phyloP scores from a whole-genome alignment of 176 grass and related monocot species.

The Oryza brachyantha region DNA sequence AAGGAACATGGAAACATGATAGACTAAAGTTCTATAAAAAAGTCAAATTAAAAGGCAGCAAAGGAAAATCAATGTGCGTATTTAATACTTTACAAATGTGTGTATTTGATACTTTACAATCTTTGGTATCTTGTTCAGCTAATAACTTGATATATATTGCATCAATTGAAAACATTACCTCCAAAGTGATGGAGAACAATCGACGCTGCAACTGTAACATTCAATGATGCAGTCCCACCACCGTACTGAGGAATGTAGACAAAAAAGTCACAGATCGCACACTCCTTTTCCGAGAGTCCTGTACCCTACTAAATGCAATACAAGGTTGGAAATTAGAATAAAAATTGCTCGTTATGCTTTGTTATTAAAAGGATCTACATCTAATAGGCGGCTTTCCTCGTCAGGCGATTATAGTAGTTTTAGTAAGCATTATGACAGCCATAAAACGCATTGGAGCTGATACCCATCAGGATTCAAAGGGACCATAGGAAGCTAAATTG shows the following conservation, averaged over 20 bases:
- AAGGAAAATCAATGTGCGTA: not conserved
- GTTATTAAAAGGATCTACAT: not conserved
- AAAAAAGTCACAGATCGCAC: slow-evolving; percentile 84
- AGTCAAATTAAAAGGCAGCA: not conserved
- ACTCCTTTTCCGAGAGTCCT: slow-evolving; percentile 76
- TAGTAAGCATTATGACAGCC: not conserved
- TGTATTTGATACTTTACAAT: not conserved
- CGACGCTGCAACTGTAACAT: slow-evolving; percentile 89
- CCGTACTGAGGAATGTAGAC: slow-evolving; percentile 94
- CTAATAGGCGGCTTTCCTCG: too few species aligned
- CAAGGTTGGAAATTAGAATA: not conserved
- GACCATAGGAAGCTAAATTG: too few species aligned
- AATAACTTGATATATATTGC: not conserved
- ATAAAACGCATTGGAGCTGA: not conserved
- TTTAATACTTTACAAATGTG: not conserved
- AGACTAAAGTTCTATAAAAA: not conserved
- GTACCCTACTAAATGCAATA: slow-evolving; percentile 53
- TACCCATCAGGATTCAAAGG: too few species aligned
- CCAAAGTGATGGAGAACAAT: slow-evolving; percentile 91
- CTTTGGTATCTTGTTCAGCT: not conserved
- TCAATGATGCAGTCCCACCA: slow-evolving; percentile 87
- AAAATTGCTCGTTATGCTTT: not conserved
- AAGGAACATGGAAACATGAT: not conserved
- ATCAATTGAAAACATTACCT: slow-evolving; percentile 27
- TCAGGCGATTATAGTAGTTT: too few species aligned